Evolutionary conservation across 2,329 filamentous ascomycete genomes (phyloP), one percentile per base, ranked within the genome.

Genomic region (Claviceps monticola): DNA sequence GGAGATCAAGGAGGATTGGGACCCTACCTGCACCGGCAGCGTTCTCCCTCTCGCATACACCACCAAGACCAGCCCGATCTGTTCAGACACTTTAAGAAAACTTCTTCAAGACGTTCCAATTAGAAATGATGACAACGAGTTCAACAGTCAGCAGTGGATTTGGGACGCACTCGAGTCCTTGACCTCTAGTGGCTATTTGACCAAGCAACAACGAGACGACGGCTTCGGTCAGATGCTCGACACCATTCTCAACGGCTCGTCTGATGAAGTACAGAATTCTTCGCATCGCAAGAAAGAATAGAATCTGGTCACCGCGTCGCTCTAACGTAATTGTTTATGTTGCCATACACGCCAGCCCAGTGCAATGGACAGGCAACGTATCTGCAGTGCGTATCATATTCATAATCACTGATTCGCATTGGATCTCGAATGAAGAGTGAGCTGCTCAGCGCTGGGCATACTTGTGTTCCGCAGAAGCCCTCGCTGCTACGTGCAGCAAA

Each of bases 121-220:
- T 29, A 49, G 51, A 37, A 39, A 50, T 38, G 43, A 54, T n/a
- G 51, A 56, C 26, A 48, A 43, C 34, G 56, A 57, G 42, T 56
- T 57, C 44, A 51, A 50, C 38, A 42, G 51, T 38, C 54, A 53
- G 47, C 54, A 57, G 43, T 57, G 56, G 56, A 49, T 56, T 29
- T 52, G 53, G 46, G 51, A 36, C 14, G 54, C 56, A 1, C 50
- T 56, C 14, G 46, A 34, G 38, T 45, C 37, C 13, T 34, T 57
- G 49, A 51, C 45, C 38, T 38, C 46, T 9, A 26, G 44, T 14
- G 49, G 54, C 37, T 48, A 49, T 48, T 39, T 56, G 19, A 51
- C 43, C 29, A 50, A 49, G 41, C 39, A 52, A 38, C 52, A 54
- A 21, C 49, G 43, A 37, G 56, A 56, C 17, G 29, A 52, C 2